Evolutionary conservation across 202 grass and related monocot species (phyloP).

Genomic region (Tripidium arundinaceum): DNA sequence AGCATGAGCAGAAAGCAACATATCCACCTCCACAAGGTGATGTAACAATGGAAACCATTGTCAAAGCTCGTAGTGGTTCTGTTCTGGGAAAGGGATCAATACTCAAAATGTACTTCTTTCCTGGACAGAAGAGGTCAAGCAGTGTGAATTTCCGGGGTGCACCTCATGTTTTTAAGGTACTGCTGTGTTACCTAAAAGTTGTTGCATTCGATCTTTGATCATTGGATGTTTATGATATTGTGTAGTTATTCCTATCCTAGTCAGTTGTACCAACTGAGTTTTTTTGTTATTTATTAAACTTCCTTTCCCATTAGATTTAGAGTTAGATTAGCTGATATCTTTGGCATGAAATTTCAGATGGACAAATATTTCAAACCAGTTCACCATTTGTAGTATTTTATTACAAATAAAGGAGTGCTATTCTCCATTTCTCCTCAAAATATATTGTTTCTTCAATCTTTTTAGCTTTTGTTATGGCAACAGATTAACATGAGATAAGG

Average conservation of each 20-base stretch:
- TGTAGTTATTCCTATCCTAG: background rate
- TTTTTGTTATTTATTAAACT: background rate
- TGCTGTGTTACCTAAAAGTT: constrained; percentile 1
- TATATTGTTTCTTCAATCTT: background rate
- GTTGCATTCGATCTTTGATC: background rate
- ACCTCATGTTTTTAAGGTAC: constrained; percentile 94
- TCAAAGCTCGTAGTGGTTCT: constrained; percentile 86
- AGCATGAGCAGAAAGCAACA: constrained; percentile 74
- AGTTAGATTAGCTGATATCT: background rate
- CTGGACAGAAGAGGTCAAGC: constrained; percentile 83
- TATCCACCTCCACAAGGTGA: constrained; percentile 66
- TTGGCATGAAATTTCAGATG: constrained; percentile 11
- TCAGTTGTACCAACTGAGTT: constrained; percentile 8
- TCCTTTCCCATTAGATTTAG: constrained; percentile 7
- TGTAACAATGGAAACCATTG: constrained; percentile 76
- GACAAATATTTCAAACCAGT: constrained; percentile 17
- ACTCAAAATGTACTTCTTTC: constrained; percentile 98
- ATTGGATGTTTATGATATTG: constrained; percentile 13
- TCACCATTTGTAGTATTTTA: constrained; percentile 14
- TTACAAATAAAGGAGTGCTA: background rate
- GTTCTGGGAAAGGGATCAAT: constrained; percentile 96
- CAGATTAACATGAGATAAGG: background rate
- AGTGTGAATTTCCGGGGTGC: constrained; percentile 62
- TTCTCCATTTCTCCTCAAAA: background rate
- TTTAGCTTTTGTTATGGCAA: constrained; percentile 1